These are phyloP conservation scores for Aspergillus ochraceoroseus DNA, from an alignment of 2,329 filamentous ascomycete species.

Conservation along the genomic window DNA sequence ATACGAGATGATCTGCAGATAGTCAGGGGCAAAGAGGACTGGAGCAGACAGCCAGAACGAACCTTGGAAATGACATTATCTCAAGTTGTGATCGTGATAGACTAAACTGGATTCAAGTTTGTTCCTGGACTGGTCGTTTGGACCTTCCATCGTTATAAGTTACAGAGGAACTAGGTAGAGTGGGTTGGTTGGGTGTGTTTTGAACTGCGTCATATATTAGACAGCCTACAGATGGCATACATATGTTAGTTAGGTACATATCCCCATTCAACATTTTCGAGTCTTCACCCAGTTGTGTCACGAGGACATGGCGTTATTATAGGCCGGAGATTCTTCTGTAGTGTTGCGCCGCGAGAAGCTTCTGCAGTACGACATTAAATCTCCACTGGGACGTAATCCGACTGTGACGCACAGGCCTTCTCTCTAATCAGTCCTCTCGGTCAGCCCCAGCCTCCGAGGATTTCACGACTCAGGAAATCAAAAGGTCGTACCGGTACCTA, in stretches of 20 bases:
- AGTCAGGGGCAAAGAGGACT: background rate
- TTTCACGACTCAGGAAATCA: too few relatives aligned
- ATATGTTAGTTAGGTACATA: background rate
- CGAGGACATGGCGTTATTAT: too few relatives aligned
- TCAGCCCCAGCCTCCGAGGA: too few relatives aligned
- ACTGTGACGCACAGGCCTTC: background rate
- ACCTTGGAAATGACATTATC: background rate
- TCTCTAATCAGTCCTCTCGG: background rate
- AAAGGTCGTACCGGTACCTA: too few relatives aligned
- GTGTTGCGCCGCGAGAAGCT: too few relatives aligned
- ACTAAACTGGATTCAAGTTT: background rate
- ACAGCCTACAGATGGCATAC: too few relatives aligned
- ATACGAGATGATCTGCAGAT: slow-evolving; percentile 4
- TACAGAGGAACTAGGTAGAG: too few relatives aligned
- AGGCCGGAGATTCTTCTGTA: too few relatives aligned
- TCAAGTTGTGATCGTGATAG: background rate
- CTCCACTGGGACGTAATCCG: background rate
- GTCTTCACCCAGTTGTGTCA: background rate
- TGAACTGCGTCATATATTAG: background rate
- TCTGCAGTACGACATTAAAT: too few relatives aligned
- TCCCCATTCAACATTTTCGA: background rate
- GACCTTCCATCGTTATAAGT: too few relatives aligned
- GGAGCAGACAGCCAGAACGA: too few relatives aligned
- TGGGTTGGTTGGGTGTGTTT: background rate
- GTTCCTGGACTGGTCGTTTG: background rate